These are phyloP conservation scores for Manihot esculenta DNA, from an alignment of 441 rosid species.

Conservation along the genomic window DNA sequence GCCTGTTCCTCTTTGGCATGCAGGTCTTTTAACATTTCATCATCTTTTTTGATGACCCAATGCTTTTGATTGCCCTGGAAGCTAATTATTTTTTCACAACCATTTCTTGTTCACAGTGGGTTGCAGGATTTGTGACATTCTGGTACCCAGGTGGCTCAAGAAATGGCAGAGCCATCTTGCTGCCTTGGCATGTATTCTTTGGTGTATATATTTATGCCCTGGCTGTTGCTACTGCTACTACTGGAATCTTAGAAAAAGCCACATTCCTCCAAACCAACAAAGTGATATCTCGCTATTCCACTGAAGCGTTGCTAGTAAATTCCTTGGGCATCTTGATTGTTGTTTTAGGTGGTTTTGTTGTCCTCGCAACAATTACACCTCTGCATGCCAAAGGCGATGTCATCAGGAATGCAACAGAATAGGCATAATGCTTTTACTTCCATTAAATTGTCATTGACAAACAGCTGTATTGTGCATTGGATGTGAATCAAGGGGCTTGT, in stretches of 20 bases:
- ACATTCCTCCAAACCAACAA: constrained; percentile 79
- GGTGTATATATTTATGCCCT: constrained; percentile 78
- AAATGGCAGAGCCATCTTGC: constrained; percentile 57
- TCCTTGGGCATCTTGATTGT: constrained; percentile 69
- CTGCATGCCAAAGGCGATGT: constrained; percentile 45
- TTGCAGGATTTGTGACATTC: constrained; percentile 71
- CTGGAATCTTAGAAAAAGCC: constrained; percentile 78
- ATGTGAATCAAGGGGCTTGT: constrained; percentile 2
- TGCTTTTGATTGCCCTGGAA: background rate
- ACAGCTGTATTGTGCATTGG: constrained; percentile 4
- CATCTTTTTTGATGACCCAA: background rate
- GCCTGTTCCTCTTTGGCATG: constrained; percentile 71
- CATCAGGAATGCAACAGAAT: constrained; percentile 48
- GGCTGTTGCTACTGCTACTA: constrained; percentile 66
- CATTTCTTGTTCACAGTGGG: constrained; percentile 53
- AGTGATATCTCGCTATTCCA: constrained; percentile 70
- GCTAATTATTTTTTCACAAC: background rate
- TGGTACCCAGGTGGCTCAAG: constrained; percentile 97
- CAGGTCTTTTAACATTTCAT: constrained; percentile 53
- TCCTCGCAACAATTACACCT: constrained; percentile 64
- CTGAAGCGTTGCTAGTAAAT: constrained; percentile 79
- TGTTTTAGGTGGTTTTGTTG: constrained; percentile 74
- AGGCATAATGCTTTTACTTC: constrained; percentile 19
- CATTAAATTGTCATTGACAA: constrained; percentile 1
- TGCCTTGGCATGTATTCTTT: constrained; percentile 91